Conservation (phyloP, 192 early-diverging fungal species). For the Chytriomyces confervae region DNA sequence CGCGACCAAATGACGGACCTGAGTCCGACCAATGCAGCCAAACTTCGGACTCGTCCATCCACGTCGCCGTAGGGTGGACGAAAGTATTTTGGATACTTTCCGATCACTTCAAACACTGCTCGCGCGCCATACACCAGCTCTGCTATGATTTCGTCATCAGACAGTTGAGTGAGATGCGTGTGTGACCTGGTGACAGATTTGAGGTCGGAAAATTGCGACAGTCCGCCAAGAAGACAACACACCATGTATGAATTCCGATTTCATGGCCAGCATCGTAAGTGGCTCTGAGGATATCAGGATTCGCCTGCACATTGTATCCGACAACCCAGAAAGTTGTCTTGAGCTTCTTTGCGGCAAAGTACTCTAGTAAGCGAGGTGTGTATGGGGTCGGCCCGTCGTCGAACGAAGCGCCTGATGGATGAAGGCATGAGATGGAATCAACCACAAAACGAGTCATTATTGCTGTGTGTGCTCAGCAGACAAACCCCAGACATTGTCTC, state of each 20-base stretch:
- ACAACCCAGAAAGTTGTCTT: slow-evolving; percentile 75
- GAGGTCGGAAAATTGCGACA: no score
- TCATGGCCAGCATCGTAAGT: slow-evolving; percentile 60
- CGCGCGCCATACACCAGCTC: slow-evolving; percentile 7
- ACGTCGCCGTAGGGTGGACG: slow-evolving; percentile 70
- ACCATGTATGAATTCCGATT: slow-evolving; percentile 43
- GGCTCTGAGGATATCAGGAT: slow-evolving; percentile 53
- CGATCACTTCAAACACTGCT: slow-evolving; percentile 49
- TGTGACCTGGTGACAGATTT: neutral
- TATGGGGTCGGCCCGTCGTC: slow-evolving; percentile 53
- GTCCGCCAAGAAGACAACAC: neutral
- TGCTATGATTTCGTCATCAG: slow-evolving; percentile 57
- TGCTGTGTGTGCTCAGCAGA: no score
- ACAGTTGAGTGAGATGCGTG: neutral
- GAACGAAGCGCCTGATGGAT: neutral
- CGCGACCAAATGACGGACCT: slow-evolving; percentile 44
- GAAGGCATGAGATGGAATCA: no score
- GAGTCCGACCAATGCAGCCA: slow-evolving; percentile 58
- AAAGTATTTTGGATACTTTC: slow-evolving; percentile 57
- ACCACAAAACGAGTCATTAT: no score
- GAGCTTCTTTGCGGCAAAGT: slow-evolving; percentile 48
- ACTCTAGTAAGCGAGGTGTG: slow-evolving; percentile 56
- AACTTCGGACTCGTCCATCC: slow-evolving; percentile 62
- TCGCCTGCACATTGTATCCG: slow-evolving; percentile 54
- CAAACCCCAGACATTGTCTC: no score